Evolutionary conservation across 257 asterid species (phyloP), one percentile per base, ranked within the genome.

Genomic region (Gentiana dahurica): DNA sequence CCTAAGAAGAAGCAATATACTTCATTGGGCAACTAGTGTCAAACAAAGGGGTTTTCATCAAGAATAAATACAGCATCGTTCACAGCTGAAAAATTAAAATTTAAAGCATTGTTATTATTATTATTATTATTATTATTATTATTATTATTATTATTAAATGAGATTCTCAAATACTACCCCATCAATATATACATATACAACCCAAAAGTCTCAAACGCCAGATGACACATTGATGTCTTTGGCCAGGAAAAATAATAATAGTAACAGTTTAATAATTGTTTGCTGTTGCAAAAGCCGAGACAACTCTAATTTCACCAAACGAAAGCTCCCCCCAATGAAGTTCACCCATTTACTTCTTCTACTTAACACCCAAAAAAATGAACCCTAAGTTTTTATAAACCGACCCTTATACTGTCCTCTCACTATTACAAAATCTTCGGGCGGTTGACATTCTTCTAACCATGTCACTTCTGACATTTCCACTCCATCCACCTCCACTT

Each of bases 371-470:
- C 70, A 80, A 70, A 62, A 43, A 39, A 49, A 62, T n/a, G 6
- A 10, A 41, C 55, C 53, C 57, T 62, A 87, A 53, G 84, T 73
- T 77, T 87, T 91, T 55, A 82, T 73, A 67, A 71, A 79, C 3
- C 94, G 87, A 38, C 99, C 99, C 76, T 79, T 88, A 83, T 92
- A 92, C 75, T 72, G 91, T 53, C 91, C 99, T 77, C 95, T 88
- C 75, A 84, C 80, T 62, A 92, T 69, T 65, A 88, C 94, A 63
- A 88, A 88, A 71, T 88, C 87, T 45, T 92, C 97, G 1, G 99
- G 94, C 36, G 85, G 95, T 71, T 72, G 95, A 68, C 69, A 74
- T 80, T 88, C 95, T 76, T 86, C 95, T 69, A 92, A 84, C 99
- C 99, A 92, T 57, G 84, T 69, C 64, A 92, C 52, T 50, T 87